A percentile compares a stretch with the other conserved stretches of the same genome.
Evolutionary conservation across 495 filamentous ascomycete species (phyloP).

Genomic region (Penicillium malachiteum): DNA sequence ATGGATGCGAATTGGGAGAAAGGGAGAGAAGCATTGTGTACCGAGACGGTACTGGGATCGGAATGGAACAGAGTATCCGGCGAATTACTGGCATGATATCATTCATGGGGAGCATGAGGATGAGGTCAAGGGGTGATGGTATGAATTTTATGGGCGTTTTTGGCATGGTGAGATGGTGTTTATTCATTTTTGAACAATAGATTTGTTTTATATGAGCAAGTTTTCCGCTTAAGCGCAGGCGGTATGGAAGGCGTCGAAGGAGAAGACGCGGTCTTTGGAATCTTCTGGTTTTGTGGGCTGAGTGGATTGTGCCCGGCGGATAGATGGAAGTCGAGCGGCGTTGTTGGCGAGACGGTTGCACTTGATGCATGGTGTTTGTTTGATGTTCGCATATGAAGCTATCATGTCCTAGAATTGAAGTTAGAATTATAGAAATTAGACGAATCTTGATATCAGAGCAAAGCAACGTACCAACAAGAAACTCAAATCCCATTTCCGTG

Average conservation of each 20-base stretch:
- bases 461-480: conserved; percentile 34
- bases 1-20: neutral
- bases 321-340: conserved; percentile 36
- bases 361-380: conserved; percentile 38
- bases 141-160: neutral
- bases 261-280: conserved; percentile 4
- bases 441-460: neutral
- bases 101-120: conserved; percentile 21
- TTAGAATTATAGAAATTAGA: conserved; percentile 9
- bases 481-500: conserved; percentile 43
- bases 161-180: neutral
- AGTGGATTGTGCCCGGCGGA: conserved; percentile 23
- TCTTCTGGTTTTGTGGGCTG: conserved; percentile 5
- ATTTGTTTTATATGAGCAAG: neutral
- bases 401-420: conserved; percentile 35
- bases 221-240: conserved; percentile 23
- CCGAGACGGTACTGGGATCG: conserved; percentile 32
- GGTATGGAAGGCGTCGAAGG: conserved; percentile 24
- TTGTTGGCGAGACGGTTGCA: conserved; percentile 40
- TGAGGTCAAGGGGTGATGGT: neutral
- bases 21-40: conserved; percentile 19
- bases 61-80: conserved; percentile 26
- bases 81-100: conserved; percentile 26
- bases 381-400: conserved; percentile 41
- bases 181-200: too few relatives aligned